A percentile compares a stretch with the other conserved stretches of the same genome.
These are phyloP conservation scores for Tuber brumale DNA, from an alignment of 495 filamentous ascomycete genomes.

Conservation along the genomic window DNA sequence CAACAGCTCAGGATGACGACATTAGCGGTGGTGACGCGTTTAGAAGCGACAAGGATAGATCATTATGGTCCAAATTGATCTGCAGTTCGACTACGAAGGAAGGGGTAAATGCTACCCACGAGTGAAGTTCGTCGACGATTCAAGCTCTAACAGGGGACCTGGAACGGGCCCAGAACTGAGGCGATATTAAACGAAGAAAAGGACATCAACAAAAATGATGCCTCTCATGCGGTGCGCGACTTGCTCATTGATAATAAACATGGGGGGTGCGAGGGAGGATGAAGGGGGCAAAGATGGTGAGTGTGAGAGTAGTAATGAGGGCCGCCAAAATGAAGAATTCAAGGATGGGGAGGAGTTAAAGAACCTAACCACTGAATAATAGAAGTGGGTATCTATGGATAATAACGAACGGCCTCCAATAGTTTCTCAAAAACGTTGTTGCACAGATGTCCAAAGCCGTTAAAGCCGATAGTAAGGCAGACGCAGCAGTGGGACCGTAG, in stretches of 20 bases:
- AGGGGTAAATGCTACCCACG: too few relatives aligned
- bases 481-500: constrained; percentile 74
- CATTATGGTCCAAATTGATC: constrained; percentile 51
- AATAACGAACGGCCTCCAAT: too few relatives aligned
- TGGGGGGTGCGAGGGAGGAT: too few relatives aligned
- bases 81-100: constrained; percentile 47
- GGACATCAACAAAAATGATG: constrained; percentile 45
- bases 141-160: too few relatives aligned
- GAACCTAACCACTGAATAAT: constrained; percentile 63
- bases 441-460: constrained; percentile 65
- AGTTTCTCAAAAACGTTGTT: constrained; percentile 48
- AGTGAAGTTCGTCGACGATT: too few relatives aligned
- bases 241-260: background rate
- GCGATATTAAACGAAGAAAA: constrained; percentile 14
- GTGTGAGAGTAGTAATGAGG: background rate
- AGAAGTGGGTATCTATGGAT: constrained; percentile 46
- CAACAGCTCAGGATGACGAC: constrained; percentile 47
- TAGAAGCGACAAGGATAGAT: constrained; percentile 56
- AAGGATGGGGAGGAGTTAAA: constrained; percentile 53
- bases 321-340: constrained; percentile 10
- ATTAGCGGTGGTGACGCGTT: constrained; percentile 60
- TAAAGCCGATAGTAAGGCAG: constrained; percentile 74
- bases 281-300: too few relatives aligned
- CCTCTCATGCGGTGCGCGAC: constrained; percentile 32
- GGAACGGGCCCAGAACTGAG: constrained; percentile 18